Evolutionary conservation across 1,284 basidiomycete species (phyloP).

Genomic region (Apiotrichum sp.): DNA sequence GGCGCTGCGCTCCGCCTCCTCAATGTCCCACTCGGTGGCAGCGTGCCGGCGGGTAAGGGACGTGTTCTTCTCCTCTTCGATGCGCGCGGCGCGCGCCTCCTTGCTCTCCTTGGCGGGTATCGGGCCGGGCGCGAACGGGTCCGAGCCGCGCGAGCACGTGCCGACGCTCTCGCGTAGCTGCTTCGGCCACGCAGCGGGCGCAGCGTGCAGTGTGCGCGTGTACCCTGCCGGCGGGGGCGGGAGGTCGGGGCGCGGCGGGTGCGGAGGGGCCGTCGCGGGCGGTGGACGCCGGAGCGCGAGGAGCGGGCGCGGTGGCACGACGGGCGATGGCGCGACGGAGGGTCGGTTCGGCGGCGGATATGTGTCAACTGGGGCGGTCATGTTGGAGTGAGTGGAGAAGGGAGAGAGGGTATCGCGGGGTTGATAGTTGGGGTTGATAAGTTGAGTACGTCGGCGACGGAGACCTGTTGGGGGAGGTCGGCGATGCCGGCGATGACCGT

Average conservation of each 20-base stretch:
- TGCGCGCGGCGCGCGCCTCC: constrained; percentile 35
- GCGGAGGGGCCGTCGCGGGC: constrained; percentile 8
- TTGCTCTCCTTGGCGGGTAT: constrained; percentile 11
- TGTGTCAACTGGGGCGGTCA: background rate
- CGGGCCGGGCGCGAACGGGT: constrained; percentile 11
- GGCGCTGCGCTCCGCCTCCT: constrained; percentile 19
- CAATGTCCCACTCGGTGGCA: constrained; percentile 4
- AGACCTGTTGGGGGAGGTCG: too few relatives aligned
- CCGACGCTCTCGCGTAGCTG: constrained; percentile 27
- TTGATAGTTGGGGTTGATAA: too few relatives aligned
- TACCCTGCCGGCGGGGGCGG: constrained; percentile 44
- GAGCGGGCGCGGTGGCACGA: background rate
- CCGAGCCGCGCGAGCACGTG: constrained; percentile 16
- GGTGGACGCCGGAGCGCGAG: background rate
- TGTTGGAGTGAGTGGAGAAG: too few relatives aligned
- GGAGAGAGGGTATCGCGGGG: too few relatives aligned
- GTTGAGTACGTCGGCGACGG: too few relatives aligned
- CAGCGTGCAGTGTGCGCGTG: constrained; percentile 57
- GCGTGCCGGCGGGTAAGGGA: constrained; percentile 3
- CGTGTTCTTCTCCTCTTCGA: constrained; percentile 12
- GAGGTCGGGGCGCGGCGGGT: constrained; percentile 17
- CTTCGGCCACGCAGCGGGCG: constrained; percentile 31
- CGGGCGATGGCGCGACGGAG: constrained; percentile 2
- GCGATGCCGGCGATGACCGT: too few relatives aligned
- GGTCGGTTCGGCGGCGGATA: background rate